These are phyloP conservation scores for Chaetomiaceae sp. DNA, from an alignment of 2,329 filamentous ascomycete species.

Conservation along the genomic window DNA sequence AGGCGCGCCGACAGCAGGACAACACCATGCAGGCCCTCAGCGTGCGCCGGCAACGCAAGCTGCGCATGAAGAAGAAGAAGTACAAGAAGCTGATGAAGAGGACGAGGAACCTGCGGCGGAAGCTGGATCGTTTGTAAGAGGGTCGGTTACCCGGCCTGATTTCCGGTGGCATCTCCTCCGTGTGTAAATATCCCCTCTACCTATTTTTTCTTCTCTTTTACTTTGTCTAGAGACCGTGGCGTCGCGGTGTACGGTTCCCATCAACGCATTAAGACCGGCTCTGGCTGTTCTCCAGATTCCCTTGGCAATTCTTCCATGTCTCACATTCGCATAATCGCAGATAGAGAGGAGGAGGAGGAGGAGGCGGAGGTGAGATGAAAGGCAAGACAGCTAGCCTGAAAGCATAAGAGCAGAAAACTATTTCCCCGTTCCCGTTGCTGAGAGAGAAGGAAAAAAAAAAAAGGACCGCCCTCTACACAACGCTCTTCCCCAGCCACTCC, in stretches of 20 bases:
- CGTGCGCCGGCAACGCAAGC: constrained; percentile 84
- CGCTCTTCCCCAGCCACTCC: constrained; percentile 66
- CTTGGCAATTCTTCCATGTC: constrained; percentile 2
- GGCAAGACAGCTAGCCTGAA: neutral
- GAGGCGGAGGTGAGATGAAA: neutral
- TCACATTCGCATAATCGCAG: constrained; percentile 8
- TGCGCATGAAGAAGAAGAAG: constrained; percentile 99
- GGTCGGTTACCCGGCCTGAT: neutral
- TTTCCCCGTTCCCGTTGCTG: no score
- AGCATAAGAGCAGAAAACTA: no score
- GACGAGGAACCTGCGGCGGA: constrained; percentile 82
- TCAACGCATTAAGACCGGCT: neutral
- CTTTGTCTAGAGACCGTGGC: constrained; percentile 12
- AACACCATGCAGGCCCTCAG: constrained; percentile 73
- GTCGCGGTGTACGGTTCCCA: constrained; percentile 8
- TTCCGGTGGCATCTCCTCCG: neutral
- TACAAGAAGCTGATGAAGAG: constrained; percentile 98
- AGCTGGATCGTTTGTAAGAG: constrained; percentile 63
- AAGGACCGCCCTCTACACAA: constrained; percentile 34
- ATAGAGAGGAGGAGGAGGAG: constrained; percentile 1
- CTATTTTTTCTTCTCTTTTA: constrained; percentile 2
- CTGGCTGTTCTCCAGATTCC: neutral
- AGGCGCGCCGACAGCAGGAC: constrained; percentile 45
- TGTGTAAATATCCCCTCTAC: constrained; percentile 14
- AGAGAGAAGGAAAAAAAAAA: neutral